Evolutionary conservation across 2,329 filamentous ascomycete genomes (phyloP).

Genomic region (Clarireedia homoeocarpa): DNA sequence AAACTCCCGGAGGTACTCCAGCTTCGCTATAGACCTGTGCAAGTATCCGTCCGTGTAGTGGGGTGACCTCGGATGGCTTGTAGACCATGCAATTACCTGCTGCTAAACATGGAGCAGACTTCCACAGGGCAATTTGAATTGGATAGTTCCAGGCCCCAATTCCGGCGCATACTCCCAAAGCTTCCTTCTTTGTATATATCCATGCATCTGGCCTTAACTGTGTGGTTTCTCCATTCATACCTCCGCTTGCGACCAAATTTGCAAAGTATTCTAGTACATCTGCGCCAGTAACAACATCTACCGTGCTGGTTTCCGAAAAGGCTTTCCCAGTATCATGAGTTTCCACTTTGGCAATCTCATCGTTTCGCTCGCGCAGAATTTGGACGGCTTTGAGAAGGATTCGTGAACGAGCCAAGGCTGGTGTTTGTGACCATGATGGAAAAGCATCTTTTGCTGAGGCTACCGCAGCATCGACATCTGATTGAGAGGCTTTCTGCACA

Average conservation of each 20-base stretch:
- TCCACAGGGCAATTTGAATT: conserved; percentile 86
- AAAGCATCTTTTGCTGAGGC: conserved; percentile 65
- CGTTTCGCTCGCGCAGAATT: conserved; percentile 67
- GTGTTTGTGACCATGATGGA: conserved; percentile 65
- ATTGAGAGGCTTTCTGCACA: conserved; percentile 60
- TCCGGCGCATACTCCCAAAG: conserved; percentile 75
- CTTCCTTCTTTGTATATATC: conserved; percentile 75
- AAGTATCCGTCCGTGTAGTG: conserved; percentile 69
- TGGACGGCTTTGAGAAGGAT: conserved; percentile 71
- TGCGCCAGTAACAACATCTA: conserved; percentile 75
- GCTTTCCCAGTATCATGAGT: conserved; percentile 83
- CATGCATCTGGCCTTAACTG: conserved; percentile 68
- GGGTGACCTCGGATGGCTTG: conserved; percentile 82
- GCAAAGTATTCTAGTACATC: conserved; percentile 86
- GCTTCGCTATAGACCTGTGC: conserved; percentile 73
- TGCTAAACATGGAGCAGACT: conserved; percentile 76
- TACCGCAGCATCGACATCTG: conserved; percentile 65
- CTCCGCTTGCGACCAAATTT: conserved; percentile 67
- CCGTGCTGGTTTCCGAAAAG: conserved; percentile 73
- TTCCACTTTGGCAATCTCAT: conserved; percentile 70
- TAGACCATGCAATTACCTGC: conserved; percentile 88
- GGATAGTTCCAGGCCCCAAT: conserved; percentile 93
- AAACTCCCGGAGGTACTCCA: conserved; percentile 72
- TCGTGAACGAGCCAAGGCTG: conserved; percentile 65
- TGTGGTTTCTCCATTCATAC: conserved; percentile 72